These are phyloP conservation scores for Talaromyces nanjingensis DNA, from an alignment of 495 filamentous ascomycete species.

Conservation along the genomic window DNA sequence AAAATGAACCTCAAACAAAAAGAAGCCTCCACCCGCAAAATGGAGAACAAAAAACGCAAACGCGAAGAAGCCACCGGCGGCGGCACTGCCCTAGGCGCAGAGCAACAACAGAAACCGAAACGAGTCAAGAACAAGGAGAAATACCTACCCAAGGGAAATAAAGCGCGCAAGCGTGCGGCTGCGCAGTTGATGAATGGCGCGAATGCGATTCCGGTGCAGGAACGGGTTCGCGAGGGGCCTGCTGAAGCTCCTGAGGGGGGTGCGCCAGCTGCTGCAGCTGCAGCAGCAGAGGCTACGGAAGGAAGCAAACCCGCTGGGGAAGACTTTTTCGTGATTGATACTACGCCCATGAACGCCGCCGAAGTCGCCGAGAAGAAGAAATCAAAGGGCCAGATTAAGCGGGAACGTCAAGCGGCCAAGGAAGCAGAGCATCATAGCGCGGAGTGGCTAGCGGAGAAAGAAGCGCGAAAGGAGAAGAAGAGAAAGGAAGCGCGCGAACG, in stretches of 20 bases:
- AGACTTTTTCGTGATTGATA: constrained; percentile 3
- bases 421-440: not conserved
- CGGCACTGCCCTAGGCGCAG: constrained; percentile 19
- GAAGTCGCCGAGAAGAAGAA: constrained; percentile 9
- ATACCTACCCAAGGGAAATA: constrained; percentile 3
- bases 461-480: constrained; percentile 24
- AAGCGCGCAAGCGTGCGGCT: constrained; percentile 4
- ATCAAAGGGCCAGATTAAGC: not conserved
- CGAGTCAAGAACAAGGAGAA: constrained; percentile 9
- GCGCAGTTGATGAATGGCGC: constrained; percentile 2
- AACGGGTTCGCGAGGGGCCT: not conserved
- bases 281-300: not conserved
- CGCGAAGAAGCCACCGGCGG: constrained; percentile 16
- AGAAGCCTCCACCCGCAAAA: constrained; percentile 15
- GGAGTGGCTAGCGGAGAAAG: not conserved
- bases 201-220: constrained; percentile 9
- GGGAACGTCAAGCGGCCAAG: not conserved
- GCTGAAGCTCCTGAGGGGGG: not conserved
- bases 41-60: constrained; percentile 43
- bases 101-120: constrained; percentile 7
- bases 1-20: constrained; percentile 5
- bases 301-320: not conserved
- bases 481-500: constrained; percentile 15
- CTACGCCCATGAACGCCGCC: constrained; percentile 3
- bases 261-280: not conserved